Evolutionary conservation across 2,329 filamentous ascomycete genomes (phyloP), one percentile per base, ranked within the genome.

Genomic region (Botrytis fabae): DNA sequence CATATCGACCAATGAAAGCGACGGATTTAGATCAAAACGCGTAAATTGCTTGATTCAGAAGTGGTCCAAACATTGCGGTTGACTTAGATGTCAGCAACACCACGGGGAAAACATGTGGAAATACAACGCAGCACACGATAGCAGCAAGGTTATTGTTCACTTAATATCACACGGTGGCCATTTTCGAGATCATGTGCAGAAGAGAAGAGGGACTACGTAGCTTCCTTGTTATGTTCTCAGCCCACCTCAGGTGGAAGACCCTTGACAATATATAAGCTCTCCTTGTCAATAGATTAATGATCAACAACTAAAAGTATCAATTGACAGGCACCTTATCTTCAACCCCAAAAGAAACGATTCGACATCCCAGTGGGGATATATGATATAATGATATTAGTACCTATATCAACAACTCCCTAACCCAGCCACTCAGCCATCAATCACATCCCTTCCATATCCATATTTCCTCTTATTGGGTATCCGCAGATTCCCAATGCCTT

Each of bases 21-120:
- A 18, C 38, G 61, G 61, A 63, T 63, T 25, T 63, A 18, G 18
- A 40, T 42, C 38, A 44, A 42, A 42, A 44, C 38, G n/a, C 14
- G 25, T 20, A 63, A 44, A 63, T 63, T 63, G 25, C 61, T 38
- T 63, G 61, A 63, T 63, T 63, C 40, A 44, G n/a, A 63, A 32
- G 28, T 44, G 61, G 38, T 63, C 61, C 25, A 42, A 63, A 40
- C 61, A 16, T 25, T 35, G 35, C 60, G 25, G 35, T 38, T 40
- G 6, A 57, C 7, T 32, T 57, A 18, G 35, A 38, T 16, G 14
- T 61, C 35, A 25, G 22, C 59, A 18, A 40, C 8, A 4, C 60
- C 60, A 42, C 22, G 60, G 38, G 60, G 60, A 62, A 62, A 62
- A 57, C 51, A 57, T 57, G 38, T 62, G 38, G 35, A 40, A 40